Base-by-base conservation (phyloP, 768 basidiomycete genomes). In the Rhodotorula toruloides region DNA sequence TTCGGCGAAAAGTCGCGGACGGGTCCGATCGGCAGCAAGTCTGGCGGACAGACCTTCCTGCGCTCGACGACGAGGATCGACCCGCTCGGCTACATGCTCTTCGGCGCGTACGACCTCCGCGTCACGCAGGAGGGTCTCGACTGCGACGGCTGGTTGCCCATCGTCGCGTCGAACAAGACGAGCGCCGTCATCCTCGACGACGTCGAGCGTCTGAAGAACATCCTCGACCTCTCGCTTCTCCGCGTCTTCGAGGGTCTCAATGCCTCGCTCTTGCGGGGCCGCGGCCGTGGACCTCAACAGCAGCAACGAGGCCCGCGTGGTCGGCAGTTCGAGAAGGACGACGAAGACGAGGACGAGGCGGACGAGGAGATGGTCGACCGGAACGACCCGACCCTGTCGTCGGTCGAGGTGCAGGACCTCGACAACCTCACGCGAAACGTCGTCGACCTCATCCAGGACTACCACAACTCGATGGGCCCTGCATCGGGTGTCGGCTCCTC, bases 141-240 rank as follows among this genome's bases (percentile, higher is more conserved):
- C 74, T 92, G 90, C 74, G 93, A 97, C 74, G 85, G 84, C 49
- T 97, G 93, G 92, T 79, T 97, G 17, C 90, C 91, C 29, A 82
- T 93, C 52, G 81, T 86, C 43, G 47, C 66, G 25, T 50, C 60
- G 11, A 2, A 9, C 3, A 61, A 67, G 4, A 89, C 89, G 46
- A 84, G 86, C 68, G 72, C 86, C 55, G 82, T 87, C 72, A 83
- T 84, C 3, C 78, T 96, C 73, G 90, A 93, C 74, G 86, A 91
- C 69, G 79, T 94, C n/a, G 86, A 87, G 76, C 82, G 84, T 19
- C 79, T 97, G 74, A 92, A 91, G 78, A 81, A 78, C 27, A 79
- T 87, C 72, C 84, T 93, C 81, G 90, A 94, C 72, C 80, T 80
- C 4, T 90, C 87, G 73, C 86, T 96, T 85, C 79, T 91, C 54